Conservation (phyloP, 371 early-diverging fungal species). For the Zychaea mexicana region DNA sequence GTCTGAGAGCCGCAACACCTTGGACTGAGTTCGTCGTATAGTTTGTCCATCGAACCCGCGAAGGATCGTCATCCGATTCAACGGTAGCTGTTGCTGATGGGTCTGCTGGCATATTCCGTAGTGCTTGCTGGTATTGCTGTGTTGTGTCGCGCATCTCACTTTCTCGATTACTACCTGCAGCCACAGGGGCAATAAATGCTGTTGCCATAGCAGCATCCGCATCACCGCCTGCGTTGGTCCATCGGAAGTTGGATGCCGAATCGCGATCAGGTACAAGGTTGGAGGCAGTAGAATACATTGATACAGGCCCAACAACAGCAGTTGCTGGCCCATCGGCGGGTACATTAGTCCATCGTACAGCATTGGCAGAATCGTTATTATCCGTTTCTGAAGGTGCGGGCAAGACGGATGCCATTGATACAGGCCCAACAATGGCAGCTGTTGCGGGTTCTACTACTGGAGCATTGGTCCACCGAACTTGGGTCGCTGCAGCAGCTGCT, state of each 20-base stretch:
- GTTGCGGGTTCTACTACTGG: background rate
- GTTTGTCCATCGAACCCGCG: slow-evolving; percentile 30
- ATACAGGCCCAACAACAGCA: slow-evolving; percentile 1
- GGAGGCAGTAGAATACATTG: slow-evolving; percentile 9
- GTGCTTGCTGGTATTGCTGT: background rate
- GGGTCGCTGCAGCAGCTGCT: background rate
- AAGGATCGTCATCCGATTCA: slow-evolving; percentile 5
- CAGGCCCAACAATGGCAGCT: slow-evolving; percentile 9
- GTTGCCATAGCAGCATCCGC: slow-evolving; percentile 44
- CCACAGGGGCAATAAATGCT: slow-evolving; percentile 31
- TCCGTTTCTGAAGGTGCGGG: background rate
- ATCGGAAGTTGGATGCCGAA: slow-evolving; percentile 20
- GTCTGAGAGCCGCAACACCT: slow-evolving; percentile 16
- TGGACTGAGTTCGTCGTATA: slow-evolving; percentile 18
- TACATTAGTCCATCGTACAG: slow-evolving; percentile 31
- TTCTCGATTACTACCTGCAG: slow-evolving; percentile 2
- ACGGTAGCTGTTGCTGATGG: background rate
- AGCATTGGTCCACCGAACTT: slow-evolving; percentile 10
- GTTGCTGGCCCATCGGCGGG: slow-evolving; percentile 17
- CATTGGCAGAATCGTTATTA: background rate
- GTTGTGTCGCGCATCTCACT: background rate
- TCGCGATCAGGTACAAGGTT: slow-evolving; percentile 1
- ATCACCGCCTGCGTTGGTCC: slow-evolving; percentile 41
- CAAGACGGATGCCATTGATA: background rate
- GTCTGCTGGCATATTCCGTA: background rate